Evolutionary conservation across 2,329 filamentous ascomycete species (phyloP), one percentile per base, ranked within the genome.

Genomic region (Monilinia vaccinii-corymbosi): DNA sequence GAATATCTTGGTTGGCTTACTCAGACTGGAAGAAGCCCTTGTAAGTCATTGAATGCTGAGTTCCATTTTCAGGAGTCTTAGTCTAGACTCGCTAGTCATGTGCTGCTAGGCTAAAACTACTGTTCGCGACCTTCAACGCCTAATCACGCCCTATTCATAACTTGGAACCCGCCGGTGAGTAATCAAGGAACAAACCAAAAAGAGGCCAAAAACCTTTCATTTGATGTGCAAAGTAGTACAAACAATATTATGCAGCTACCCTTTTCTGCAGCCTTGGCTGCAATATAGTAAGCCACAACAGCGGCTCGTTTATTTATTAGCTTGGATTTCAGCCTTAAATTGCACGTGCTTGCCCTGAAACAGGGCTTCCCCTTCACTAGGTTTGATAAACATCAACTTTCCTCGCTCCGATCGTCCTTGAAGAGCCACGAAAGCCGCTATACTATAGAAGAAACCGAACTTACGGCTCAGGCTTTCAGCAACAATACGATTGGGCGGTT

Each of bases 231-330:
- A 10, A 42, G 13, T 53, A 21, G 25, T 42, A n/a, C 18, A 42
- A 53, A 53, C 25, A 51, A 16, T 52, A 52, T 52, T 42, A 52
- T 52, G 16, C 36, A 40, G 25, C 50, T 53, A 40, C 13, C 8
- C 25, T 52, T 23, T 31, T 42, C 50, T 52, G 50, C 36, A 52
- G 36, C 36, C 34, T 52, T 52, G 50, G 25, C 50, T 42, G 7
- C 10, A 31, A 42, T n/a, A 14, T 3, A 18, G 55, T 32, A 28
- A 44, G 36, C 56, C 46, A 51, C 36, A n/a, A 31, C 28, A 59
- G 57, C 57, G 49, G 49, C 45, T 59, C 49, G 57, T 47, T 40
- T 55, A 55, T 44, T 40, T 55, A 55, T 59, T 40, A 40, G 57
- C 57, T 55, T 47, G 47, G 31, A 16, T 40, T 55, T 38, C 25